Base-by-base conservation (phyloP, 495 filamentous ascomycete species). In the Paragyromitra xinjiangensis region DNA sequence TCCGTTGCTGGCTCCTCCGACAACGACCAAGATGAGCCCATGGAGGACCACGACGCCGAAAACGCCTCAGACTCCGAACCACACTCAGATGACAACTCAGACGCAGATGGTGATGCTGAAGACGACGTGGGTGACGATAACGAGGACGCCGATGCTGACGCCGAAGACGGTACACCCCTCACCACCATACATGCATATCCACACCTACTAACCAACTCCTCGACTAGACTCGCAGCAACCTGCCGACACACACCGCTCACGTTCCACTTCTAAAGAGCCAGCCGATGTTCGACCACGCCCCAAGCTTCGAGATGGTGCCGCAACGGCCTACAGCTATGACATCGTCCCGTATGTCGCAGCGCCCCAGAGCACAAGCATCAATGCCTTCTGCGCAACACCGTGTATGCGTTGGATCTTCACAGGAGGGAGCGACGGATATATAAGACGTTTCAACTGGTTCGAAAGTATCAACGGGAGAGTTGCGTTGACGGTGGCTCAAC, bases 271-370 rank as follows among this genome's bases (percentile, higher is more conserved):
- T 67, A 78, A 85, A 66, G 69, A 82, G 71, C 83, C 84, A 48
- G 58, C 62, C 12, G 74, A 77, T 40, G 81, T 79, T 37, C 86
- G 80, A 79, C 85, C 84, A 75, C 90, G 90, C 40, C 94, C 92
- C 0, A 88, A 84, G 51, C 86, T 95, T 42, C 91, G 93, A n/a
- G 84, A 91, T 39, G 96, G 97, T 81, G 93, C 89, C 56, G 85
- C 95, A 29, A 91, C 89, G 7, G 95, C 96, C n/a, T 84, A 87
- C 37, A 90, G 90, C 14, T 99, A 98, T 87, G 95, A 99, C 84
- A 97, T 99, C 53, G 91, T 95, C 6, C 95, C 95, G 6, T 98
- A 97, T 26, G 97, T 97, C 83, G 95, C 95, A 14, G 95, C 95
- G 2, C 95, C 95, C 3, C 94, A 97, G 83, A 91, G 92, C 71